These are phyloP conservation scores for Cystobasidium slooffiae DNA, from an alignment of 1,284 basidiomycete species.

Conservation along the genomic window DNA sequence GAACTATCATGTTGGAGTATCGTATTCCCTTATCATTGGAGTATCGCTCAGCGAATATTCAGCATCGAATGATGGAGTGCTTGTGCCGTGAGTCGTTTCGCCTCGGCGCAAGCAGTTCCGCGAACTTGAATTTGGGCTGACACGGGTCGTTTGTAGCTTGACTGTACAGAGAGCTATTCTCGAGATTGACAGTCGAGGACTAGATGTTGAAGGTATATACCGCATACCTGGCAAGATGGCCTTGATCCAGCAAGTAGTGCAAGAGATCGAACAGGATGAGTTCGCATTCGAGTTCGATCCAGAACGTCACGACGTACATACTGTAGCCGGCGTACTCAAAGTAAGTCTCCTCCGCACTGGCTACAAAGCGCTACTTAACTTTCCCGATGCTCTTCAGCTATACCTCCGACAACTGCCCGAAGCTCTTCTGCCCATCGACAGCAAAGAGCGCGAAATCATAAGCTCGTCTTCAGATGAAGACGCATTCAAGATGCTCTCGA, in stretches of 20 bases:
- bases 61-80: conserved; percentile 66
- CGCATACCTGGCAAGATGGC: conserved; percentile 59
- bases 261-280: conserved; percentile 89
- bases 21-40: conserved; percentile 83
- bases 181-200: conserved; percentile 59
- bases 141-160: conserved; percentile 13
- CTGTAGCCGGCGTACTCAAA: conserved; percentile 89
- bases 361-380: background rate
- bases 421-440: conserved; percentile 83
- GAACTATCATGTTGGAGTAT: conserved; percentile 83
- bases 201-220: conserved; percentile 84
- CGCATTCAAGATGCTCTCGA: conserved; percentile 74
- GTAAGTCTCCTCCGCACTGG: conserved; percentile 58
- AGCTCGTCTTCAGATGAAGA: conserved; percentile 65
- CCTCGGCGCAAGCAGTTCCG: conserved; percentile 55
- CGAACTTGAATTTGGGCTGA: background rate
- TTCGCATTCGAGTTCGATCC: conserved; percentile 76
- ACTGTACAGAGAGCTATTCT: conserved; percentile 46
- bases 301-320: conserved; percentile 79
- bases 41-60: conserved; percentile 91
- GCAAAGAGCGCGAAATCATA: conserved; percentile 71
- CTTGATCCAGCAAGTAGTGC: conserved; percentile 67
- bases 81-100: conserved; percentile 77
- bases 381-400: conserved; percentile 60
- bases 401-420: conserved; percentile 91